Percentiles rank a stretch among this genome's conserved stretches.
These are phyloP conservation scores for Naganishia friedmannii DNA, from an alignment of 768 basidiomycete genomes.

Conservation along the genomic window DNA sequence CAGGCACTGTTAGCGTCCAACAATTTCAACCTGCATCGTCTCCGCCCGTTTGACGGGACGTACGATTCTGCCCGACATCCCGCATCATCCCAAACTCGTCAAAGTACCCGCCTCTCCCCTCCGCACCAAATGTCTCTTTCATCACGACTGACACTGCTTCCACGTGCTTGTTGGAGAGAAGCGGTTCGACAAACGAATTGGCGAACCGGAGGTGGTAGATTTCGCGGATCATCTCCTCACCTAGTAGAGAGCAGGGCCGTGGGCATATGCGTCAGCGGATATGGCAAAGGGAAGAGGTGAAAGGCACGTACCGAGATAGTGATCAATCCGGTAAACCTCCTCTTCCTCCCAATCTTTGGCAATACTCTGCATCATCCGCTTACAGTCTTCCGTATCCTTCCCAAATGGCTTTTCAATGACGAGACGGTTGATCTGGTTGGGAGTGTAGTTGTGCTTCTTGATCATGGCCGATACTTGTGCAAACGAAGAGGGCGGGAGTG, in stretches of 20 bases:
- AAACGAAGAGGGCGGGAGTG: slow-evolving; percentile 34
- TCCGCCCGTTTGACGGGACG: too few relatives aligned
- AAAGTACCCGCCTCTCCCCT: slow-evolving; percentile 37
- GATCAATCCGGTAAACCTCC: slow-evolving; percentile 35
- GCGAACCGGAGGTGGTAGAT: slow-evolving; percentile 29
- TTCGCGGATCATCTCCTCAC: slow-evolving; percentile 18
- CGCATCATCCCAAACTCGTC: slow-evolving; percentile 36
- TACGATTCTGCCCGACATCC: slow-evolving; percentile 34
- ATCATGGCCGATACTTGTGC: slow-evolving; percentile 28
- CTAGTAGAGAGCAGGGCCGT: too few relatives aligned
- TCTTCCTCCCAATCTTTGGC: slow-evolving; percentile 33
- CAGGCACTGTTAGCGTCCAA: too few relatives aligned
- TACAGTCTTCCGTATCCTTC: slow-evolving; percentile 33
- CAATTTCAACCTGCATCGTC: too few relatives aligned
- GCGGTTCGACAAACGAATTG: slow-evolving; percentile 28
- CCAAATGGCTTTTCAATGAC: slow-evolving; percentile 37
- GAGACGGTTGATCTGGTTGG: slow-evolving; percentile 12
- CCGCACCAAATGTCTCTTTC: slow-evolving; percentile 33
- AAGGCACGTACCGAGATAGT: slow-evolving; percentile 31
- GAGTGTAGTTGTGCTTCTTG: slow-evolving; percentile 32
- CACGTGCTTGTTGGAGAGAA: slow-evolving; percentile 27
- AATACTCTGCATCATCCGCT: slow-evolving; percentile 32
- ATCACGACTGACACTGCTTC: slow-evolving; percentile 26
- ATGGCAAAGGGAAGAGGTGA: too few relatives aligned
- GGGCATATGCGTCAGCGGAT: too few relatives aligned